These are phyloP conservation scores for Ramaria rubella DNA, from an alignment of 768 basidiomycete species.

Conservation along the genomic window DNA sequence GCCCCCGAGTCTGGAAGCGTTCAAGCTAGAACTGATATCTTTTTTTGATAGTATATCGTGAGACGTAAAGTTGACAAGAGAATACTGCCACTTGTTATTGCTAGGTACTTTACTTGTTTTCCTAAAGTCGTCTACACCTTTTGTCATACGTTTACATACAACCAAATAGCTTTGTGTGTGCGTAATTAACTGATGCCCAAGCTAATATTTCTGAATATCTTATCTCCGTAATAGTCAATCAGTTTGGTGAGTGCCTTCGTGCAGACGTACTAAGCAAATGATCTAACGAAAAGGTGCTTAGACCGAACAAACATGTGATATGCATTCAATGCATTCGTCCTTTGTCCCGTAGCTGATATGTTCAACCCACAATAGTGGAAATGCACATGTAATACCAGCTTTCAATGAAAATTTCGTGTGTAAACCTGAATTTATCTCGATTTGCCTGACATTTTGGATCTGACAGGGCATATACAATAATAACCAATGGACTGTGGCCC, in stretches of 20 bases:
- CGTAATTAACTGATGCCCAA: slow-evolving; percentile 17
- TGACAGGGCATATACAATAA: slow-evolving; percentile 44
- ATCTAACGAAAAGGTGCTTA: slow-evolving; percentile 14
- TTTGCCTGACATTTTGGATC: background rate
- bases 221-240: slow-evolving; percentile 14
- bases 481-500: slow-evolving; percentile 48
- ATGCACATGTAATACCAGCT: slow-evolving; percentile 44
- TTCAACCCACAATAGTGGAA: slow-evolving; percentile 32
- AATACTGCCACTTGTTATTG: slow-evolving; percentile 44
- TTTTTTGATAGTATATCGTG: slow-evolving; percentile 31
- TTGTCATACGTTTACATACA: background rate
- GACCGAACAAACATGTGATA: slow-evolving; percentile 52
- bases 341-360: background rate
- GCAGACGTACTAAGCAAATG: background rate
- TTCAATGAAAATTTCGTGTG: slow-evolving; percentile 51
- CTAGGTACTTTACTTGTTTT: slow-evolving; percentile 31
- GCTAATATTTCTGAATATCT: background rate
- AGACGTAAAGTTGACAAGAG: slow-evolving; percentile 45
- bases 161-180: slow-evolving; percentile 40
- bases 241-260: slow-evolving; percentile 11
- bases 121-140: background rate
- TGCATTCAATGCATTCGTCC: slow-evolving; percentile 11
- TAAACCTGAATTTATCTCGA: background rate
- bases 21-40: background rate
- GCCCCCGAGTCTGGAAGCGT: too few species aligned